phyloP scores from a whole-genome alignment of 169 alveolate species.

The Eimeria praecox region DNA sequence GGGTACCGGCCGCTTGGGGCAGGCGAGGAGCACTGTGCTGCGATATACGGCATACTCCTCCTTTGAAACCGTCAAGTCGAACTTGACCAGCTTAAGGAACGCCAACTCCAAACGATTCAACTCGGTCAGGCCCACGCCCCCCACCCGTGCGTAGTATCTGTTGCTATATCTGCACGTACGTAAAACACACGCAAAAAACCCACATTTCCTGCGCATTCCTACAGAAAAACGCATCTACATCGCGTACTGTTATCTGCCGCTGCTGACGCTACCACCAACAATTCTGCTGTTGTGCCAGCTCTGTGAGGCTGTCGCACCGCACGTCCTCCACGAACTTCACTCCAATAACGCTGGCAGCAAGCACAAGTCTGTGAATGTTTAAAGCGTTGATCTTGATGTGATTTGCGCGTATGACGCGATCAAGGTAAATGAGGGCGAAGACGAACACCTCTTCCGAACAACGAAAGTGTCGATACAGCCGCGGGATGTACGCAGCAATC shows the following conservation, averaged over 20 bases:
- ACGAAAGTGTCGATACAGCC: constrained; percentile 72
- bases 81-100: constrained; percentile 91
- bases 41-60: constrained; percentile 92
- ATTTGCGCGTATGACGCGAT: constrained; percentile 71
- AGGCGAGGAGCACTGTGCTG: constrained; percentile 88
- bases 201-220: background rate
- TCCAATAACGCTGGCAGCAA: constrained; percentile 69
- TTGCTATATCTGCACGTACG: constrained; percentile 88
- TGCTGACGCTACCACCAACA: background rate
- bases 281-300: background rate
- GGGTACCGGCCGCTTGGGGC: constrained; percentile 57
- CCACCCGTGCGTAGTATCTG: constrained; percentile 94
- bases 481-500: constrained; percentile 70
- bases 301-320: constrained; percentile 48
- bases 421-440: constrained; percentile 63
- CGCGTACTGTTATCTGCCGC: background rate
- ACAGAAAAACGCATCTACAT: background rate
- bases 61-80: constrained; percentile 91
- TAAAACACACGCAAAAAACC: background rate
- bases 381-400: constrained; percentile 72
- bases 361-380: constrained; percentile 67
- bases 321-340: constrained; percentile 73
- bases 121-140: constrained; percentile 95
- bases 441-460: constrained; percentile 74
- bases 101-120: constrained; percentile 93